Percentiles rank a stretch among this genome's conserved stretches.
phyloP scores from a whole-genome alignment of 352 stramenopile genomes.

The Pythium scleroteichum region DNA sequence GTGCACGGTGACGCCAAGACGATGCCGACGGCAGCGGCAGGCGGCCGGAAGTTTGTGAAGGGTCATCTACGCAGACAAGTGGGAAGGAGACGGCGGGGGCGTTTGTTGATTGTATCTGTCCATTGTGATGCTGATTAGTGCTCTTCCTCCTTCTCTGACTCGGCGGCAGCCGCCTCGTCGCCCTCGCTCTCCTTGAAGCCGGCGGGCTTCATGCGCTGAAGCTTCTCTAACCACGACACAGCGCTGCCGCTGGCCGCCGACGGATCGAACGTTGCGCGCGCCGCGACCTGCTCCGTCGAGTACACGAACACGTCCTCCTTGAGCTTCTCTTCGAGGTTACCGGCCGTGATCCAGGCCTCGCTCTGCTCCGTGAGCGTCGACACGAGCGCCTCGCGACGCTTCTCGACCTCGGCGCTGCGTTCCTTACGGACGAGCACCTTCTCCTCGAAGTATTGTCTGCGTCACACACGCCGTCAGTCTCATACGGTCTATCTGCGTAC shows the following conservation, averaged over 20 bases:
- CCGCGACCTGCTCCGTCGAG: conserved; percentile 70
- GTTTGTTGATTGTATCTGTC: background rate
- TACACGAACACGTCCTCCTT: conserved; percentile 87
- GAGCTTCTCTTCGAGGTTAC: conserved; percentile 77
- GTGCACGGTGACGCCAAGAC: background rate
- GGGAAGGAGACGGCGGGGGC: too few species aligned
- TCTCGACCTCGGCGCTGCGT: conserved; percentile 56
- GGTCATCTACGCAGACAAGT: too few species aligned
- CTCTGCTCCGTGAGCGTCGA: conserved; percentile 61
- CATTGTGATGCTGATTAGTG: background rate
- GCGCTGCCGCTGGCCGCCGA: conserved; percentile 65
- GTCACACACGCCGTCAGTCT: background rate
- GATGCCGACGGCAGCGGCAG: background rate
- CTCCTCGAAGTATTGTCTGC: conserved; percentile 74
- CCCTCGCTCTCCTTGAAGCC: conserved; percentile 38
- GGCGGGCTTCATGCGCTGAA: conserved; percentile 85
- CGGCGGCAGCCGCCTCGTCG: conserved; percentile 18
- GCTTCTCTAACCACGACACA: conserved; percentile 86
- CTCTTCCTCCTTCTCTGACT: conserved; percentile 25
- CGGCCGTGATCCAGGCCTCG: conserved; percentile 66
- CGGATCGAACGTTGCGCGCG: conserved; percentile 68
- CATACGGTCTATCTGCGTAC: too few species aligned
- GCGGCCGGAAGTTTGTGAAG: too few species aligned
- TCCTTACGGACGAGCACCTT: conserved; percentile 76
- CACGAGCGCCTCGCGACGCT: conserved; percentile 69